These are phyloP conservation scores for Fusarium nygamai DNA, from an alignment of 2,329 filamentous ascomycete species.

Conservation along the genomic window DNA sequence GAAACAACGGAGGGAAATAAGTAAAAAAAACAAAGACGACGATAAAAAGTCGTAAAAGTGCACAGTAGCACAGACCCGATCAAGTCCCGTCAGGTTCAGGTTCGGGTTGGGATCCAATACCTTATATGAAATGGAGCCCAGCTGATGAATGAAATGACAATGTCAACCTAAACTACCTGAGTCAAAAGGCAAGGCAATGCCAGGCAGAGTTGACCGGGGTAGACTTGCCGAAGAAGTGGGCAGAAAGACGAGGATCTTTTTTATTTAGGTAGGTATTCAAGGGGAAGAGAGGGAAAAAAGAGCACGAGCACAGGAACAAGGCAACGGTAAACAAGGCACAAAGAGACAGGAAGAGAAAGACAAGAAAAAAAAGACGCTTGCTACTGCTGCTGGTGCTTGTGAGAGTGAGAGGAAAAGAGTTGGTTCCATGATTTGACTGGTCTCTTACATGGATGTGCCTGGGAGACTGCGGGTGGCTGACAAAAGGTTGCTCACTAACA, in stretches of 20 bases:
- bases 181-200: constrained; percentile 4
- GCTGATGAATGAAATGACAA: constrained; percentile 30
- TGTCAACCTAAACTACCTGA: constrained; percentile 14
- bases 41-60: constrained; percentile 11
- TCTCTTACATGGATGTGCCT: constrained; percentile 31
- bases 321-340: constrained; percentile 15
- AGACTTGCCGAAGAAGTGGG: constrained; percentile 31
- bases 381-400: background rate
- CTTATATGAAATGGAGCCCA: constrained; percentile 30
- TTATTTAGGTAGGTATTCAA: background rate
- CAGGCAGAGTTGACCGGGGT: constrained; percentile 20
- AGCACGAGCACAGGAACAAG: constrained; percentile 14
- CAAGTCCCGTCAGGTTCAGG: constrained; percentile 10
- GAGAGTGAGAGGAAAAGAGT: background rate
- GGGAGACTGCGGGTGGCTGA: constrained; percentile 29
- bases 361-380: background rate
- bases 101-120: constrained; percentile 22
- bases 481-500: background rate
- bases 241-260: constrained; percentile 15
- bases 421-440: constrained; percentile 7
- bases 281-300: background rate
- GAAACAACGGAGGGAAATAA: background rate
- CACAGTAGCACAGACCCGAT: constrained; percentile 3
- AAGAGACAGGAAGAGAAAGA: background rate
- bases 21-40: constrained; percentile 2